These are phyloP conservation scores for Rhinocladiella mackenziei DNA, from an alignment of 2,329 filamentous ascomycete species.

Conservation along the genomic window DNA sequence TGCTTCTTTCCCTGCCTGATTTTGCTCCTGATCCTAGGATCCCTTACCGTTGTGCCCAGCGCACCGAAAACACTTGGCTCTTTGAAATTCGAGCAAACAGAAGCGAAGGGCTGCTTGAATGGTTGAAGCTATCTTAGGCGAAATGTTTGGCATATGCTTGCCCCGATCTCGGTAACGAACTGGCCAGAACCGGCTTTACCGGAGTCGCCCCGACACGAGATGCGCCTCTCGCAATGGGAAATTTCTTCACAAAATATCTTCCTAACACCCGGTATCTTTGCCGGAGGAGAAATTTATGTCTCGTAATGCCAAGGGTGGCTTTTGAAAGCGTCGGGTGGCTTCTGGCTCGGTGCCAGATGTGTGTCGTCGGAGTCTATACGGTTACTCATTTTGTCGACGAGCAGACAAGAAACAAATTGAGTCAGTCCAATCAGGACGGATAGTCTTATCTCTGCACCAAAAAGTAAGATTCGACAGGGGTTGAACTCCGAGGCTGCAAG, in stretches of 20 bases:
- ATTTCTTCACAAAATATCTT: background rate
- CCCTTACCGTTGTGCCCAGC: conserved; percentile 6
- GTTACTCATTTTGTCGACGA: conserved; percentile 21
- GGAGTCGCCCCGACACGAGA: too few species aligned
- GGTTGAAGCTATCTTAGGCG: conserved; percentile 7
- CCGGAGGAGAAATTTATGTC: conserved; percentile 16
- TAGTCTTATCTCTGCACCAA: conserved; percentile 13
- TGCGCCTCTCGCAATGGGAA: background rate
- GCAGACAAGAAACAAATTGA: conserved; percentile 8
- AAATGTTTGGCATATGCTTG: conserved; percentile 6
- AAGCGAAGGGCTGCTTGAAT: conserved; percentile 7
- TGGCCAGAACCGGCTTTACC: too few species aligned
- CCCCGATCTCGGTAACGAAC: too few species aligned
- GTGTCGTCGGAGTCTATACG: background rate
- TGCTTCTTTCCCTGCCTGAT: background rate
- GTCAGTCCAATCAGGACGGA: conserved; percentile 11
- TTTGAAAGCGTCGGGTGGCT: conserved; percentile 15
- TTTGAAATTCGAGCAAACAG: conserved; percentile 5
- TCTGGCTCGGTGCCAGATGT: conserved; percentile 5
- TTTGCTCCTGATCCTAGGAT: background rate
- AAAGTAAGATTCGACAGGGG: background rate
- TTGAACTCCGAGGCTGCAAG: background rate
- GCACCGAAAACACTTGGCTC: conserved; percentile 6
- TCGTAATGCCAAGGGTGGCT: conserved; percentile 24
- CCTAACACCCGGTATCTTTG: conserved; percentile 3